Evolutionary conservation across 768 basidiomycete genomes (phyloP).

Genomic region (Amanita fuliginea): DNA sequence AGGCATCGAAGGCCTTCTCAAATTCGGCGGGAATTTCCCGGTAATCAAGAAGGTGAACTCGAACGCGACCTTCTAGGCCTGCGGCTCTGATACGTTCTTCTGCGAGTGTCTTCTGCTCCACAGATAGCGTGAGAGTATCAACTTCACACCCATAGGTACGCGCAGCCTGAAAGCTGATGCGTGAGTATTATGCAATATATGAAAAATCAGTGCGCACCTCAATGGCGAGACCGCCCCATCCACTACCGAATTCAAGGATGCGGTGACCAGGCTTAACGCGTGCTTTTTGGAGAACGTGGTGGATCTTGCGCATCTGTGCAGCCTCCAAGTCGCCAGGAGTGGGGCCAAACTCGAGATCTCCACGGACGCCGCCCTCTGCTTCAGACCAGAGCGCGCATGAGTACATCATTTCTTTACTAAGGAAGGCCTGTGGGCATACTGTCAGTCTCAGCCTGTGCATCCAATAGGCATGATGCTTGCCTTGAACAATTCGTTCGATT

Average conservation of each 20-base stretch:
- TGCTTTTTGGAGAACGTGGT: slow-evolving; percentile 67
- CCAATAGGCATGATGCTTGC: slow-evolving; percentile 16
- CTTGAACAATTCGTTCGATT: slow-evolving; percentile 85
- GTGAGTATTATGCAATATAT: slow-evolving; percentile 1
- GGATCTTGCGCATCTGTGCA: slow-evolving; percentile 78
- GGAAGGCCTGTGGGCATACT: slow-evolving; percentile 42
- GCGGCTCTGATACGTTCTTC: slow-evolving; percentile 72
- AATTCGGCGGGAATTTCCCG: slow-evolving; percentile 77
- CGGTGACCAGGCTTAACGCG: slow-evolving; percentile 71
- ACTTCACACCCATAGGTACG: slow-evolving; percentile 69
- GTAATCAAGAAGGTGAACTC: slow-evolving; percentile 87
- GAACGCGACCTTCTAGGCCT: slow-evolving; percentile 58
- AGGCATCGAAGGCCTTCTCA: slow-evolving; percentile 70
- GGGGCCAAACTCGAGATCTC: slow-evolving; percentile 49
- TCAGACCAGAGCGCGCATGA: slow-evolving; percentile 79
- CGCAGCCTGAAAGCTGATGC: slow-evolving; percentile 38
- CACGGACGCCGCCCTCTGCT: slow-evolving; percentile 72
- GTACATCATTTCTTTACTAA: slow-evolving; percentile 91
- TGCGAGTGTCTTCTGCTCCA: slow-evolving; percentile 80
- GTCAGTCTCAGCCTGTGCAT: slow-evolving; percentile 6
- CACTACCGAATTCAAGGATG: slow-evolving; percentile 83
- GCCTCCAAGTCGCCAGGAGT: slow-evolving; percentile 61
- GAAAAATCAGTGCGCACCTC: slow-evolving; percentile 35
- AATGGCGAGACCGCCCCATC: slow-evolving; percentile 91
- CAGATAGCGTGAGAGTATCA: slow-evolving; percentile 80